phyloP scores from a whole-genome alignment of 805 yeast genomes.

The Cyberlindnera japonica region DNA sequence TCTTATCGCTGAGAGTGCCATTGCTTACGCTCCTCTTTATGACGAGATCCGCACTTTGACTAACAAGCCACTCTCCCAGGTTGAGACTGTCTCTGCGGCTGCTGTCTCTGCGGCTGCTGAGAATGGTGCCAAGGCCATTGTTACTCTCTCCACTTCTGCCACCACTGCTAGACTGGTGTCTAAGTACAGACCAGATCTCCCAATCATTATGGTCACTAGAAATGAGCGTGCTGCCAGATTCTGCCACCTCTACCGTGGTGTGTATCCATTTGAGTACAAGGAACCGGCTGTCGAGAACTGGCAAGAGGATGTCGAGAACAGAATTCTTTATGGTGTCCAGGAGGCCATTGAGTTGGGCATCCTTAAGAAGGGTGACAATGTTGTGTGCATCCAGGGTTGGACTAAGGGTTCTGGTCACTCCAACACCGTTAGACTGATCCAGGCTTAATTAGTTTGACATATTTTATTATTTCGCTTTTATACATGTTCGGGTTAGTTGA shows the following conservation, averaged over 20 bases:
- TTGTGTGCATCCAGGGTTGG: constrained; percentile 98
- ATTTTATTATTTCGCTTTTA: background rate
- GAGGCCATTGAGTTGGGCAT: constrained; percentile 87
- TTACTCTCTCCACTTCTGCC: constrained; percentile 94
- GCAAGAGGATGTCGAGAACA: constrained; percentile 94
- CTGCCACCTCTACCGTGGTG: constrained; percentile 97
- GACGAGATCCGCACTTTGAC: constrained; percentile 86
- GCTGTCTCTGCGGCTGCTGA: constrained; percentile 96
- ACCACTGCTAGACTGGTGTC: constrained; percentile 93
- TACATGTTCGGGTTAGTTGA: no score
- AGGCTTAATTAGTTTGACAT: constrained; percentile 45
- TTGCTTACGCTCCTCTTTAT: constrained; percentile 80
- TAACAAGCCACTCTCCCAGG: constrained; percentile 83
- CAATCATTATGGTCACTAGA: constrained; percentile 97
- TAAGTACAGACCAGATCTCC: constrained; percentile 96
- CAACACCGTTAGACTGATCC: constrained; percentile 91
- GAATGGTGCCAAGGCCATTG: constrained; percentile 94
- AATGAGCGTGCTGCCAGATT: constrained; percentile 90
- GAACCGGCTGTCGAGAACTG: constrained; percentile 64
- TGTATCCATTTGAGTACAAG: constrained; percentile 89
- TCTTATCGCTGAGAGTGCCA: constrained; percentile 93
- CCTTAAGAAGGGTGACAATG: constrained; percentile 80
- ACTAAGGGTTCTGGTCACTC: constrained; percentile 98
- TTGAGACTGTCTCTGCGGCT: constrained; percentile 96
- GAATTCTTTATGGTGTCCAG: constrained; percentile 88